These are phyloP conservation scores for Dendrobium catenatum DNA, from an alignment of 106 monocot genomes.

Conservation along the genomic window DNA sequence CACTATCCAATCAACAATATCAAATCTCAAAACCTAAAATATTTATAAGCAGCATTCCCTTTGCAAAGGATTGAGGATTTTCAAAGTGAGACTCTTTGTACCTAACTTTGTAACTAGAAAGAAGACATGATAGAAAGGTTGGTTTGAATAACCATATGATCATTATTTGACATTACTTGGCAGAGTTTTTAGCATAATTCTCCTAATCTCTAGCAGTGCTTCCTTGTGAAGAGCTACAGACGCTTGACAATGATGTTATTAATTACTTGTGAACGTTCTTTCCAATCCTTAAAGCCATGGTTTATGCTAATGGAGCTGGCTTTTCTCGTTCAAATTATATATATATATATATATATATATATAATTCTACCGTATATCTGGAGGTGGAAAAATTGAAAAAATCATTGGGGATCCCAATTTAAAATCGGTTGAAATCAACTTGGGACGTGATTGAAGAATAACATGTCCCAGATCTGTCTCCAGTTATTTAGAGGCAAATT, in stretches of 20 bases:
- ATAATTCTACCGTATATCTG: conserved; percentile 69
- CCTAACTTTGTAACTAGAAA: too few species aligned
- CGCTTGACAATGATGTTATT: too few species aligned
- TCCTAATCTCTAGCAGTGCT: neutral
- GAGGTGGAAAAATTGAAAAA: conserved; percentile 93
- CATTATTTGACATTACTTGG: neutral
- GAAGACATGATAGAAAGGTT: too few species aligned
- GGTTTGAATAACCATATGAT: too few species aligned
- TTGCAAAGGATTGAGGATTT: too few species aligned
- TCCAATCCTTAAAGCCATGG: neutral
- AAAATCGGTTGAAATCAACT: neutral
- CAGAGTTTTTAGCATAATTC: neutral
- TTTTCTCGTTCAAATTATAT: neutral
- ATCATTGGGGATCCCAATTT: conserved; percentile 47
- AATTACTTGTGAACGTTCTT: neutral
- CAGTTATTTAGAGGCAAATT: neutral
- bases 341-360: too few species aligned
- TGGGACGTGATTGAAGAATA: neutral
- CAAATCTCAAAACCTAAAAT: too few species aligned
- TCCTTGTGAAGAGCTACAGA: neutral
- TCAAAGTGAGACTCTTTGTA: too few species aligned
- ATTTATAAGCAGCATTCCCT: too few species aligned
- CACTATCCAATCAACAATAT: too few species aligned
- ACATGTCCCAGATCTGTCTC: neutral
- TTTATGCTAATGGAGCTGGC: neutral